Conservation (phyloP, 257 asterid species). For the Nicotiana tomentosiformis region DNA sequence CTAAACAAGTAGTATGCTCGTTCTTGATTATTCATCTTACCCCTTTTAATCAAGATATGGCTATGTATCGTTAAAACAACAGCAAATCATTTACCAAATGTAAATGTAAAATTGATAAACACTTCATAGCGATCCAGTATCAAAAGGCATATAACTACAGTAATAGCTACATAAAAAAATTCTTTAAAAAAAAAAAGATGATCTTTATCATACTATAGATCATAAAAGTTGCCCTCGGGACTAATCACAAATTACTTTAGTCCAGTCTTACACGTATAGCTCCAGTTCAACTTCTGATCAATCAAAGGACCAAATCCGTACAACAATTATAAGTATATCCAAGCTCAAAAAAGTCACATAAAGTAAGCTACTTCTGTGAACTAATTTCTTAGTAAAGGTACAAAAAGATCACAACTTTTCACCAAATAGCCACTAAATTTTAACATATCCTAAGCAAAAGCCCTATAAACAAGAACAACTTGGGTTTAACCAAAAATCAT, state of each 20-base stretch:
- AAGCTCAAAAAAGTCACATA: background rate
- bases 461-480: slow-evolving; percentile 26
- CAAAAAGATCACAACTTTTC: slow-evolving; percentile 25
- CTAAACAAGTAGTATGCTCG: background rate
- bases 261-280: background rate
- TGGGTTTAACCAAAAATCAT: slow-evolving; percentile 10
- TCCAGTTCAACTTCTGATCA: background rate
- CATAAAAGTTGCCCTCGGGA: background rate
- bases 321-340: background rate
- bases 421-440: slow-evolving; percentile 16
- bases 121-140: background rate
- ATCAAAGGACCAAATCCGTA: background rate
- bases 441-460: slow-evolving; percentile 17
- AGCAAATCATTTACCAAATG: background rate
- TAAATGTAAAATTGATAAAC: background rate
- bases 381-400: background rate
- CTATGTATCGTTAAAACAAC: background rate
- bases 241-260: background rate
- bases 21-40: background rate
- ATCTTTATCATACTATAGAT: background rate
- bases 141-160: background rate
- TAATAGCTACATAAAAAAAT: background rate
- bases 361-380: background rate
- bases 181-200: background rate
- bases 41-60: background rate